phyloP scores from a whole-genome alignment of 192 early-diverging fungal genomes.

The Neocallimastix lanati region DNA sequence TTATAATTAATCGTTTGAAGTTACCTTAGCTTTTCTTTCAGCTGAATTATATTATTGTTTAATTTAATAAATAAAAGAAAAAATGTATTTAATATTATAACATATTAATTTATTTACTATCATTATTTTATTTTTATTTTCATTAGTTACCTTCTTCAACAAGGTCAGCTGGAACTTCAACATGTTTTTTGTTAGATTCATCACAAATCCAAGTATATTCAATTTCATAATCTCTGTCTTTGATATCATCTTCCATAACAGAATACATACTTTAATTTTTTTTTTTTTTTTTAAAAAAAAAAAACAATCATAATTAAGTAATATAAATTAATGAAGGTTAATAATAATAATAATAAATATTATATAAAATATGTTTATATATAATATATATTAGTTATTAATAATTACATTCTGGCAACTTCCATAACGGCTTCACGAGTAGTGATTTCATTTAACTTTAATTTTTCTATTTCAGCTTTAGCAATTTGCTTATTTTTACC shows the following conservation, averaged over 20 bases:
- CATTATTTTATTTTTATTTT: too few species aligned
- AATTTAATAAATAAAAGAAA: too few species aligned
- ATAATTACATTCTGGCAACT: slow-evolving; percentile 71
- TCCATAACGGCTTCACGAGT: slow-evolving; percentile 77
- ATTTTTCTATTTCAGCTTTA: slow-evolving; percentile 97
- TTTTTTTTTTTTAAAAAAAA: too few species aligned
- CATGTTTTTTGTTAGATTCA: slow-evolving; percentile 57
- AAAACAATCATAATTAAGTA: too few species aligned
- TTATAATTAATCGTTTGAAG: too few species aligned
- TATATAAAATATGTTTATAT: too few species aligned
- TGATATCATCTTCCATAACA: slow-evolving; percentile 77
- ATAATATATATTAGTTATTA: too few species aligned
- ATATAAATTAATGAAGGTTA: too few species aligned
- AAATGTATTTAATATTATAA: too few species aligned
- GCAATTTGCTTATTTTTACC: slow-evolving; percentile 94
- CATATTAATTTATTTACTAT: too few species aligned
- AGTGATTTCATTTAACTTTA: slow-evolving; percentile 65
- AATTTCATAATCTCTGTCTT: slow-evolving; percentile 98
- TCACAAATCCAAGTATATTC: slow-evolving; percentile 91
- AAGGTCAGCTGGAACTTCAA: slow-evolving; percentile 74
- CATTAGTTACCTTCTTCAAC: slow-evolving; percentile 55
- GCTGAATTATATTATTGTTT: too few species aligned
- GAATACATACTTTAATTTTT: slow-evolving; percentile 63
- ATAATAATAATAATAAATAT: too few species aligned
- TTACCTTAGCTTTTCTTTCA: not conserved